Conservation (phyloP, 176 grass and related monocot species). For the Oryza australiensis region DNA sequence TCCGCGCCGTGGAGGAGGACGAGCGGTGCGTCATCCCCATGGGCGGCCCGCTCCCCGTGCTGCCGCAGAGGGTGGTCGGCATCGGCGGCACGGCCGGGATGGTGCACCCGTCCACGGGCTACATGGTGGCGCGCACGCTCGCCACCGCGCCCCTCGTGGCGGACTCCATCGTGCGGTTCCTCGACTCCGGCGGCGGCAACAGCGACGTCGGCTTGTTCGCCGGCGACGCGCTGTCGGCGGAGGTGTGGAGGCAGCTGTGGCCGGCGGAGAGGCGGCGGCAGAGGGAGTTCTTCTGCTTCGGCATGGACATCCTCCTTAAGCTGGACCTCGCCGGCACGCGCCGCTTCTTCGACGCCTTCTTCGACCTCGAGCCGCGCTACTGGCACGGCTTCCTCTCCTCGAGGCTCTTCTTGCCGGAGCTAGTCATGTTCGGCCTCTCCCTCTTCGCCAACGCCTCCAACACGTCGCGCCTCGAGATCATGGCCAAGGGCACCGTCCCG, state of each 20-base stretch:
- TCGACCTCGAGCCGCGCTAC: conserved; percentile 87
- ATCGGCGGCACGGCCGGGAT: conserved; percentile 96
- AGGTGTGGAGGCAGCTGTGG: conserved; percentile 94
- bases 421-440: conserved; percentile 77
- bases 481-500: conserved; percentile 89
- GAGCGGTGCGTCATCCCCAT: conserved; percentile 92
- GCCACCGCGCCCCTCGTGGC: conserved; percentile 84
- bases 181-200: conserved; percentile 38
- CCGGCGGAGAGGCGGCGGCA: conserved; percentile 67
- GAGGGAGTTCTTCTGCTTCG: conserved; percentile 99
- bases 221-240: conserved; percentile 53
- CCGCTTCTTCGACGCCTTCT: conserved; percentile 87
- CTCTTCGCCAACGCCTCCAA: conserved; percentile 83
- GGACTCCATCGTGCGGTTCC: conserved; percentile 71
- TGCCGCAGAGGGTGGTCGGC: conserved; percentile 90
- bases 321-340: conserved; percentile 83
- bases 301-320: conserved; percentile 97
- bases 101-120: conserved; percentile 96
- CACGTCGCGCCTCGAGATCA: conserved; percentile 92
- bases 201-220: neutral
- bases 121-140: conserved; percentile 95
- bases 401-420: conserved; percentile 84
- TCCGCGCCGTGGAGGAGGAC: conserved; percentile 91
- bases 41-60: conserved; percentile 81
- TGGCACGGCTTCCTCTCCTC: conserved; percentile 98